phyloP scores from a whole-genome alignment of 805 yeast species.

The Babjeviella inositovora region DNA sequence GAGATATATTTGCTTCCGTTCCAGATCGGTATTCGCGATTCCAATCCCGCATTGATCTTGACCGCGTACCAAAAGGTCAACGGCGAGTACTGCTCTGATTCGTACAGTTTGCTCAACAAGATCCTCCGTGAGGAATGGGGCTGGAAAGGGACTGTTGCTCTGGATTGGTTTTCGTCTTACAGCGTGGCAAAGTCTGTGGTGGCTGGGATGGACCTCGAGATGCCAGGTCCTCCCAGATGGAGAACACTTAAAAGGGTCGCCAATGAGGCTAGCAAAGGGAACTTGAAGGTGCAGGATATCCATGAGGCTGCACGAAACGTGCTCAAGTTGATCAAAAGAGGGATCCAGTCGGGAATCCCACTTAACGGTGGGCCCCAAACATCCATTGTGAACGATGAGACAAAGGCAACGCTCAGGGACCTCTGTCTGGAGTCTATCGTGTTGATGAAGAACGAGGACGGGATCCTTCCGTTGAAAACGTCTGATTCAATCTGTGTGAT shows the following conservation, averaged over 20 bases:
- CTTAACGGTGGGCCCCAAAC: conserved; percentile 9
- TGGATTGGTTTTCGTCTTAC: conserved; percentile 21
- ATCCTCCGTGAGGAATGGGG: conserved; percentile 17
- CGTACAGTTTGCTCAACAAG: conserved; percentile 12
- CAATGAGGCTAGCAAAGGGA: conserved; percentile 13
- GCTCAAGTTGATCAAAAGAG: conserved; percentile 14
- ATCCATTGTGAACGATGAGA: conserved; percentile 10
- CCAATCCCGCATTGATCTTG: conserved; percentile 18
- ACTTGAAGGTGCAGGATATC: conserved; percentile 13
- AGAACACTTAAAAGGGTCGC: conserved; percentile 9
- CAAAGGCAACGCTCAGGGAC: conserved; percentile 7
- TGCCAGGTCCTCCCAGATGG: conserved; percentile 22
- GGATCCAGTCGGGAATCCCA: conserved; percentile 12
- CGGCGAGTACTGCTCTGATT: conserved; percentile 18
- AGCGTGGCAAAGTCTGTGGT: conserved; percentile 13
- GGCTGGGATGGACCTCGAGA: conserved; percentile 20
- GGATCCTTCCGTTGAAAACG: conserved; percentile 13
- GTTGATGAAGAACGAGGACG: conserved; percentile 15
- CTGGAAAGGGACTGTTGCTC: conserved; percentile 15
- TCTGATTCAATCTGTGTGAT: conserved; percentile 13
- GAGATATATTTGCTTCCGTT: conserved; percentile 22
- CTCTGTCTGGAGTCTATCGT: conserved; percentile 15
- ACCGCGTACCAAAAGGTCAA: conserved; percentile 19
- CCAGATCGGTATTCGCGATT: conserved; percentile 16
- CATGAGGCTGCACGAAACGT: conserved; percentile 15